Evolutionary conservation across 2,329 filamentous ascomycete species (phyloP), one percentile per base, ranked within the genome.

Genomic region (Dissoconium aciculare): DNA sequence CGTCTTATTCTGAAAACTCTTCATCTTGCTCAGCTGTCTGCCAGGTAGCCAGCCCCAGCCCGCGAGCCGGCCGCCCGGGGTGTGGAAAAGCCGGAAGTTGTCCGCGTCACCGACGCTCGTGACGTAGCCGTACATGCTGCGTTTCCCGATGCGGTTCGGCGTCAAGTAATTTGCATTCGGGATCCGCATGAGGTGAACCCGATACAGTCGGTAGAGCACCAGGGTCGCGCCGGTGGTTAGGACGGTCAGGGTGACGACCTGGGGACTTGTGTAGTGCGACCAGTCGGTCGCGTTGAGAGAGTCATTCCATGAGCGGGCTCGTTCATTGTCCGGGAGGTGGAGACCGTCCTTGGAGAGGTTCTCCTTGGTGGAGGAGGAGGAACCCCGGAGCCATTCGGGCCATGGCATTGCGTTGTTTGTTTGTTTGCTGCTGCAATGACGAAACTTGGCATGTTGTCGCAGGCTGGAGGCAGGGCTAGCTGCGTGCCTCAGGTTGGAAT

Each of bases 81-180:
- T 95, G 55, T 98, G 89, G 53, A 78, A 98, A 28, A 98, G 55
- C 44, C 89, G 78, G 54, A 98, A 94, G 52, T 87, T 87, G 56
- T 98, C 89, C 3, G 84, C 91, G 64, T 98, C 89, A 25, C 91
- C 89, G 14, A 98, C 89, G 44, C 80, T 84, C 9, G 87, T 94
- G 25, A 95, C 89, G 38, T 69, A 70, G 10, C 89, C 89, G 45
- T 87, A 78, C 25, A 98, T 51, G 43, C 72, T 85, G 44, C 80
- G 69, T 37, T 64, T 74, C 27, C 80, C 72, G 51, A 87, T 87
- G 50, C 76, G 78, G 8, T 64, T 62, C 2, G 82, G 78, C 28
- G 73, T 72, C 43, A 98, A 78, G 51, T 84, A 69, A 14, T 69
- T 64, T 19, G 81, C 71, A 33, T 73, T 76, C 3, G 84, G 84